Percentiles rank a stretch among this genome's conserved stretches.
phyloP scores from a whole-genome alignment of 2,329 filamentous ascomycete genomes.

The Botrytis porri region DNA sequence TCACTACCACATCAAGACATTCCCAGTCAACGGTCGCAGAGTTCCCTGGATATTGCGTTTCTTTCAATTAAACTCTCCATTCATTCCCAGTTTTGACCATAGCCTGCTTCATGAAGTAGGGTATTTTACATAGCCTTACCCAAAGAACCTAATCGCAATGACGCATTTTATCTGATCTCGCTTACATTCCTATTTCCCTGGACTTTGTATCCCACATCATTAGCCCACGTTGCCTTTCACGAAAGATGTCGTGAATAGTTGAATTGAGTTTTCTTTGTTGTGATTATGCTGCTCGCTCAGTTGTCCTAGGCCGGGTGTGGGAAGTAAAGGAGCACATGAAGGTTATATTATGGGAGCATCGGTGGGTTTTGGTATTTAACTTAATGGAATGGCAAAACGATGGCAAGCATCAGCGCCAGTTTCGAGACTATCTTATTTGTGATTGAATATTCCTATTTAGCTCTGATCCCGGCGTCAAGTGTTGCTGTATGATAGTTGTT shows the following conservation, averaged over 20 bases:
- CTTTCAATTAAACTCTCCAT: not conserved
- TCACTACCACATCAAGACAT: not conserved
- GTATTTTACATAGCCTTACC: not conserved
- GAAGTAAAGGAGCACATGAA: not conserved
- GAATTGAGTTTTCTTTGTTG: not conserved
- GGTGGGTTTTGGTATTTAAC: not conserved
- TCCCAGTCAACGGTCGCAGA: not conserved
- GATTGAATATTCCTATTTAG: not conserved
- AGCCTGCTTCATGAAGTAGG: not conserved
- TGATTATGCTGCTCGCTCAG: not conserved
- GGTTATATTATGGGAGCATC: not conserved
- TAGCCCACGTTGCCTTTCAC: not conserved
- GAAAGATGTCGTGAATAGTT: not conserved
- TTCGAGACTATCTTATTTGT: not conserved
- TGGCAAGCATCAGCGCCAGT: not conserved
- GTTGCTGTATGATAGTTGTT: not conserved
- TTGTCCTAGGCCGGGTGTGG: not conserved
- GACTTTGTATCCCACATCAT: not conserved
- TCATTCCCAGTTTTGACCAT: not conserved
- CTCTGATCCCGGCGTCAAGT: not conserved
- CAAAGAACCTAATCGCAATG: not conserved
- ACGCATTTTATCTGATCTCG: not conserved
- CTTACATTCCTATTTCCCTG: not conserved
- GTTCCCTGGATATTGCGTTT: not conserved
- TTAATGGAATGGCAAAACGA: not conserved